Conservation (phyloP, 2,329 filamentous ascomycete species). For the Boeremia lycopersici region DNA sequence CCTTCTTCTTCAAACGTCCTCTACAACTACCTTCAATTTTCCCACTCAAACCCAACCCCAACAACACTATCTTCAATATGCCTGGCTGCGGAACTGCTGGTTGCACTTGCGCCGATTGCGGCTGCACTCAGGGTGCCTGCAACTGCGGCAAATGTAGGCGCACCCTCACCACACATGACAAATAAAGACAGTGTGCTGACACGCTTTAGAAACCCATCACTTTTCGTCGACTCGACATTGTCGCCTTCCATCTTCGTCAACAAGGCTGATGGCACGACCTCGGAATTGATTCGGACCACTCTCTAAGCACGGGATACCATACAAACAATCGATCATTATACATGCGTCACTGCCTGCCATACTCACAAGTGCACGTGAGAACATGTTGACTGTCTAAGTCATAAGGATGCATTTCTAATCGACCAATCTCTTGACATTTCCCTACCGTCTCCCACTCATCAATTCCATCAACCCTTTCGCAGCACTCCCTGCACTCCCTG, state of each 20-base stretch:
- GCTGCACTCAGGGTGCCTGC: slow-evolving; percentile 41
- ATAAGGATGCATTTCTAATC: slow-evolving; percentile 10
- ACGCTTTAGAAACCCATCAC: slow-evolving; percentile 3
- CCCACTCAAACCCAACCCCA: slow-evolving; percentile 9
- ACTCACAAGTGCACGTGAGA: slow-evolving; percentile 3
- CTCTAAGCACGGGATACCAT: background rate
- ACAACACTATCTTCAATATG: slow-evolving; percentile 31
- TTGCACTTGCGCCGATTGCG: slow-evolving; percentile 45
- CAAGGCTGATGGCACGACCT: slow-evolving; percentile 7
- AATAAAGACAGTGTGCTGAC: background rate
- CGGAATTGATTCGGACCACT: background rate
- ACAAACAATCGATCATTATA: slow-evolving; percentile 11
- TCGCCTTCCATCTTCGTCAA: background rate
- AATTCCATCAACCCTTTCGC: slow-evolving; percentile 61
- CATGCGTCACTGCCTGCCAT: background rate
- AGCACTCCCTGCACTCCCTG: slow-evolving; percentile 53
- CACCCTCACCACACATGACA: background rate
- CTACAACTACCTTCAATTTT: slow-evolving; percentile 1
- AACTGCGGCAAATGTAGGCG: slow-evolving; percentile 31
- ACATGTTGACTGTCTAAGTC: background rate
- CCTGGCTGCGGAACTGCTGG: slow-evolving; percentile 44
- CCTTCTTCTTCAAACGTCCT: background rate
- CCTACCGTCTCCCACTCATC: slow-evolving; percentile 36
- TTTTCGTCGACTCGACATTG: background rate
- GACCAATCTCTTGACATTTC: background rate